These are phyloP conservation scores for Cyberlindnera nakhonratchasimensis DNA, from an alignment of 805 yeast genomes.

Conservation along the genomic window DNA sequence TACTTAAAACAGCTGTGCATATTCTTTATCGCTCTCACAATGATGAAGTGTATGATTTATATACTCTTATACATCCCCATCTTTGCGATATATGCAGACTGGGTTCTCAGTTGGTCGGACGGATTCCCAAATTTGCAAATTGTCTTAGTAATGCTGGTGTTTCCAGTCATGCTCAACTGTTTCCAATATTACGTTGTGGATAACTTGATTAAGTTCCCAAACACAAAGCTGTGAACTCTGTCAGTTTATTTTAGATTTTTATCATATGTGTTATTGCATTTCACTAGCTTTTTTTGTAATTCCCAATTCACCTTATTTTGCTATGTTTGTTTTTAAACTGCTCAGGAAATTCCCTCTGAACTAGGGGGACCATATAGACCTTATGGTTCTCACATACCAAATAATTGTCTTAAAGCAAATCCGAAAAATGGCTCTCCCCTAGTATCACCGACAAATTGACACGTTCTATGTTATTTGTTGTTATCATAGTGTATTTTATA, in stretches of 20 bases:
- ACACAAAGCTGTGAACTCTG: constrained; percentile 4
- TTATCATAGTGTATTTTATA: too few species aligned
- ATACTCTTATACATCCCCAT: constrained; percentile 60
- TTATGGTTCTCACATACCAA: too few species aligned
- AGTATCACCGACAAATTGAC: too few species aligned
- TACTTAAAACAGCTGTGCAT: constrained; percentile 69
- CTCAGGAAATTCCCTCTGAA: too few species aligned
- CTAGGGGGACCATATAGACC: too few species aligned
- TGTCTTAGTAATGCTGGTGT: constrained; percentile 79
- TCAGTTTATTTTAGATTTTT: neutral
- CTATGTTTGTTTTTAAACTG: too few species aligned
- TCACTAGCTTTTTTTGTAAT: too few species aligned
- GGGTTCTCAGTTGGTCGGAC: constrained; percentile 80
- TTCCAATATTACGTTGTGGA: constrained; percentile 73
- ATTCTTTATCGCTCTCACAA: constrained; percentile 58
- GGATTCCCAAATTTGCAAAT: constrained; percentile 80
- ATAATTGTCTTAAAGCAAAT: too few species aligned
- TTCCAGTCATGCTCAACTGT: constrained; percentile 70
- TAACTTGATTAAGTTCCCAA: constrained; percentile 62
- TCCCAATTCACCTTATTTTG: too few species aligned
- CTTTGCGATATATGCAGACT: constrained; percentile 66
- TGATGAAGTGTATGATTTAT: constrained; percentile 61
- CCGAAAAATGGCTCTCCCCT: too few species aligned
- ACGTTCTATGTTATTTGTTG: too few species aligned
- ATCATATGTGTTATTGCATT: neutral